Conservation (phyloP, 345 rosid genomes). For the Fremontodendron californicum region DNA sequence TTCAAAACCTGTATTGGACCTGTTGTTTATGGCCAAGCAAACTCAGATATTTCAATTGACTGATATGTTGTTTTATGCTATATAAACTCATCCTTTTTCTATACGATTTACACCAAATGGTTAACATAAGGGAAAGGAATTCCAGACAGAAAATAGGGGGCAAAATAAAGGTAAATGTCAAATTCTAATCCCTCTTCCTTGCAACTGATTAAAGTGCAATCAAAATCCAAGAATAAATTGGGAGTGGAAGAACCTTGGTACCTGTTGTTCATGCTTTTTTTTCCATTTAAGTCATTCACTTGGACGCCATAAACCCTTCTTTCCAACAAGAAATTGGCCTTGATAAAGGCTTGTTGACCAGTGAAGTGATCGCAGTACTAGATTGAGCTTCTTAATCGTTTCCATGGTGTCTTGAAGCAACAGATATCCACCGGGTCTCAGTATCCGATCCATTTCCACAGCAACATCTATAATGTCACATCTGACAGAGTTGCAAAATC, state of each 20-base stretch:
- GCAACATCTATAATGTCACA: slow-evolving; percentile 54
- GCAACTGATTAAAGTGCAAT: background rate
- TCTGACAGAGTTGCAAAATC: slow-evolving; percentile 32
- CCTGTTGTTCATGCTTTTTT: background rate
- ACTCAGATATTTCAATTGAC: background rate
- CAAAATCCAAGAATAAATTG: background rate
- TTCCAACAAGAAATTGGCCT: slow-evolving; percentile 63
- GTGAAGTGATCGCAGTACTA: slow-evolving; percentile 51
- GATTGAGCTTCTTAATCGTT: slow-evolving; percentile 46
- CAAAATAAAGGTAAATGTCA: background rate
- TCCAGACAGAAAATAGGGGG: background rate
- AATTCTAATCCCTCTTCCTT: background rate
- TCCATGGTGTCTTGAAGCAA: slow-evolving; percentile 69
- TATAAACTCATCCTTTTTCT: background rate
- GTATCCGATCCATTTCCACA: slow-evolving; percentile 71
- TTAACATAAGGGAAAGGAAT: background rate
- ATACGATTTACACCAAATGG: background rate
- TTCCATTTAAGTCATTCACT: background rate
- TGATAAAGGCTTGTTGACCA: slow-evolving; percentile 63
- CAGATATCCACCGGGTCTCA: slow-evolving; percentile 79
- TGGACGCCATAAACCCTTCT: slow-evolving; percentile 84
- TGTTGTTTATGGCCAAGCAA: background rate
- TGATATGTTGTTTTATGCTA: background rate
- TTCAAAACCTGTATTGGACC: background rate
- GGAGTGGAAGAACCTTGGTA: background rate